phyloP scores from a whole-genome alignment of 305 asterid species.

The Solanum chacoense region DNA sequence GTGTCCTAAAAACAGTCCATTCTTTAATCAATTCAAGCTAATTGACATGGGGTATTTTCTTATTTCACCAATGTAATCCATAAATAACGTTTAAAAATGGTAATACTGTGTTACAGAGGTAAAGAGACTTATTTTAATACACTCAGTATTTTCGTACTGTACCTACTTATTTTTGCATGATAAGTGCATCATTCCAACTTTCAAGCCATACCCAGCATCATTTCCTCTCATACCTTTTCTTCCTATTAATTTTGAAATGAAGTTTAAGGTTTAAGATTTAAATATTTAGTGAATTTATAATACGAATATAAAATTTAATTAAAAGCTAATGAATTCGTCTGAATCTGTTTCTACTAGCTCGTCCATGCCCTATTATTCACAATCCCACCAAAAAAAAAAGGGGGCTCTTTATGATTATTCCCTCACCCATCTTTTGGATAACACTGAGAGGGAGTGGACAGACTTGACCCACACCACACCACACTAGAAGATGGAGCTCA shows the following conservation, averaged over 20 bases:
- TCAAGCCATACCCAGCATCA: not conserved
- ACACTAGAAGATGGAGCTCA: not conserved
- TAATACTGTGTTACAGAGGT: no score
- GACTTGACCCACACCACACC: not conserved
- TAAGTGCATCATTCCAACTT: not conserved
- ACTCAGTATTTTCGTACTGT: no score
- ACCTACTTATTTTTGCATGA: not conserved
- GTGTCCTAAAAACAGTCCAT: not conserved
- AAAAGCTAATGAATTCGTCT: not conserved
- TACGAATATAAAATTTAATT: not conserved
- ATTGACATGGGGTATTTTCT: not conserved
- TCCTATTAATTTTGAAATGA: not conserved
- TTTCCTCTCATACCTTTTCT: not conserved
- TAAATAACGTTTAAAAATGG: no score
- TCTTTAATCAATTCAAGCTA: not conserved
- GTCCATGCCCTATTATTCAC: not conserved
- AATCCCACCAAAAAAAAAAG: not conserved
- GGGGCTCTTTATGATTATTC: not conserved
- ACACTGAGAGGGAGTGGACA: conserved; percentile 1
- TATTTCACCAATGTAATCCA: no score
- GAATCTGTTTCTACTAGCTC: not conserved
- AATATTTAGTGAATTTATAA: not conserved
- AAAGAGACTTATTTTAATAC: no score
- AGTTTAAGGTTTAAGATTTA: not conserved
- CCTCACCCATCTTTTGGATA: not conserved